Conservation (phyloP, 2,329 filamentous ascomycete genomes). For the Fusarium coffeatum region DNA sequence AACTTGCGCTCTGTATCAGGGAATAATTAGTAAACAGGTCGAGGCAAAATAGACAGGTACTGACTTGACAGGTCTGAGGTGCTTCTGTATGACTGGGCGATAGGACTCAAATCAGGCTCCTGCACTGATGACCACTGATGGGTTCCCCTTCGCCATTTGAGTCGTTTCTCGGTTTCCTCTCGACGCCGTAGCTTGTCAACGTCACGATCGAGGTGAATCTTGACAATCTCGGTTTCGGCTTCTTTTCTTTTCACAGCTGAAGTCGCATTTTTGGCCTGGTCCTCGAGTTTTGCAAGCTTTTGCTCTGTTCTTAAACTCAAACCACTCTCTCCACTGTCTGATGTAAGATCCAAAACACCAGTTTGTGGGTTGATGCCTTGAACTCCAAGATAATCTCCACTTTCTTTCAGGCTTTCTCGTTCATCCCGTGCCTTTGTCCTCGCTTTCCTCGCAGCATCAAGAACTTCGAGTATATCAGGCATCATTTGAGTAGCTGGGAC, state of each 20-base stretch:
- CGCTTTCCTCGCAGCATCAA: constrained; percentile 49
- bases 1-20: constrained; percentile 16
- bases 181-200: constrained; percentile 58
- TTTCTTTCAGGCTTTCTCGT: constrained; percentile 62
- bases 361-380: constrained; percentile 69
- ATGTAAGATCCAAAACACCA: constrained; percentile 63
- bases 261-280: constrained; percentile 51
- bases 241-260: constrained; percentile 57
- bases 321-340: constrained; percentile 58
- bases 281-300: constrained; percentile 49
- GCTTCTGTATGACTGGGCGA: constrained; percentile 56
- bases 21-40: constrained; percentile 17
- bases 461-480: constrained; percentile 18
- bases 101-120: constrained; percentile 62
- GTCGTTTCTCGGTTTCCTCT: constrained; percentile 54
- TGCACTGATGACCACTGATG: constrained; percentile 64
- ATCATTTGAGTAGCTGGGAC: not conserved
- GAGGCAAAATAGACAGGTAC: constrained; percentile 31
- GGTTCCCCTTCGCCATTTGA: constrained; percentile 58
- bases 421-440: constrained; percentile 51
- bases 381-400: constrained; percentile 69
- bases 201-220: constrained; percentile 47
- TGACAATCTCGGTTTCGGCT: constrained; percentile 59
- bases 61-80: constrained; percentile 40
- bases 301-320: constrained; percentile 48